Base-by-base conservation (phyloP, 179 eudicot species). In the Dionaea muscipula region DNA sequence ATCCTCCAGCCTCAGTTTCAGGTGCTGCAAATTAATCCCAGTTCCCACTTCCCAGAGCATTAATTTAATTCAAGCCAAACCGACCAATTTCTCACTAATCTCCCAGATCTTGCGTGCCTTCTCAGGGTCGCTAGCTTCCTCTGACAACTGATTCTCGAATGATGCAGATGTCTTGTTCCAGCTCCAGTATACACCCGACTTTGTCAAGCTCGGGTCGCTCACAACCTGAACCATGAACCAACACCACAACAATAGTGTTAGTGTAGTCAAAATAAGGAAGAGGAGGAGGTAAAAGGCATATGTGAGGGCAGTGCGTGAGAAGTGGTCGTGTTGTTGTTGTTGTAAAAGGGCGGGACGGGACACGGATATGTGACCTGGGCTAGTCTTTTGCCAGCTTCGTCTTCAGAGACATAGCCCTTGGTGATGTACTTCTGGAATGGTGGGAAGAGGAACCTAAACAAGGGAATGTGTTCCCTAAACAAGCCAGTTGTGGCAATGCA, bases 161-260 rank as follows among this genome's bases (percentile, higher is more conserved):
- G 90, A 85, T 8, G 95, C 72, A 0, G 90, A 78, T 20, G 74
- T 57, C 52, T 77, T 83, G 68, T 85, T 83, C 94, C 95, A 85
- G 72, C 95, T 85, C 95, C 90, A 83, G 66, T 85, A 85, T 15
- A 85, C 95, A 14, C 95, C 95, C 0, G 90, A 85, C 63, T 85
- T 85, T 22, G 86, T 68, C 55, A 85, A 73, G 65, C 78, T 85
- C 48, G 84, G 81, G 25, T 85, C 51, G 22, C 26, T 46, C 26
- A 46, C 51, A 19, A 81, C 88, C 80, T 82, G 84, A 41, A 21
- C 15, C 37, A 13, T 6, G 12, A 33, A 33, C 37, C 37, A 33
- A 8, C 37, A 8, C 7, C 37, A 6, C 12, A 6, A 0, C 12
- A 33, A 33, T 13, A 33, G 7, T 33, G 7, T 33, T 13, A 33